Evolutionary conservation across 2,329 filamentous ascomycete species (phyloP), one percentile per base, ranked within the genome.

Genomic region (Colletotrichum orbiculare): DNA sequence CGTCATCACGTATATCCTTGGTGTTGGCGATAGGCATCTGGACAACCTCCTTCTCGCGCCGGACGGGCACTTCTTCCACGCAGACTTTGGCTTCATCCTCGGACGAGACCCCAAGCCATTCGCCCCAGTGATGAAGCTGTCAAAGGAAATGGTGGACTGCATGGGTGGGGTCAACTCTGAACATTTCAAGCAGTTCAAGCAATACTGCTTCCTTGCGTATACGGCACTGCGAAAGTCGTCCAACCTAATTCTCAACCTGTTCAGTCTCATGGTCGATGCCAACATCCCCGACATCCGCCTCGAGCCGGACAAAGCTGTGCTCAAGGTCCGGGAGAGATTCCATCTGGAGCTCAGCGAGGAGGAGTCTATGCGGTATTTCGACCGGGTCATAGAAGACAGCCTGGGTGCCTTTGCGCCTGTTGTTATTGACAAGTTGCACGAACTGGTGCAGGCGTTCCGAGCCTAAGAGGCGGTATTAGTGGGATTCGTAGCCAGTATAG

Each of bases 91-190:
- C 46, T 99, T 97, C 78, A 99, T 99, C 67, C 90, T 99, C 1
- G 96, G 96, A 15, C 92, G 96, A 45, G 96, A 99, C 71, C 96
- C 96, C 0, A 99, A 99, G 74, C 96, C 96, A 0, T 98, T 99
- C 74, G 95, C 96, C 0, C 96, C 96, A 0, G 89, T 95, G 56
- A 97, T 99, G 90, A 99, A 99, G 77, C 87, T 99, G 8, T 95
- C 91, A 74, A 95, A 94, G 71, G 95, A 99, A 74, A 99, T 99
- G 96, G 93, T 98, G 4, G 96, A 99, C 73, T 96, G 94, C 68
- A 97, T 99, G 93, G 96, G 96, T 45, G 96, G 96, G 11, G 85
- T 89, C 8, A 85, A 86, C 39, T 93, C 91, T 4, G 87, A 92
- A 25, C 90, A 96, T 67, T 99, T 97, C 77, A 84, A 90, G 47